Conservation (phyloP, 495 filamentous ascomycete genomes). For the Sporormia fimetaria region DNA sequence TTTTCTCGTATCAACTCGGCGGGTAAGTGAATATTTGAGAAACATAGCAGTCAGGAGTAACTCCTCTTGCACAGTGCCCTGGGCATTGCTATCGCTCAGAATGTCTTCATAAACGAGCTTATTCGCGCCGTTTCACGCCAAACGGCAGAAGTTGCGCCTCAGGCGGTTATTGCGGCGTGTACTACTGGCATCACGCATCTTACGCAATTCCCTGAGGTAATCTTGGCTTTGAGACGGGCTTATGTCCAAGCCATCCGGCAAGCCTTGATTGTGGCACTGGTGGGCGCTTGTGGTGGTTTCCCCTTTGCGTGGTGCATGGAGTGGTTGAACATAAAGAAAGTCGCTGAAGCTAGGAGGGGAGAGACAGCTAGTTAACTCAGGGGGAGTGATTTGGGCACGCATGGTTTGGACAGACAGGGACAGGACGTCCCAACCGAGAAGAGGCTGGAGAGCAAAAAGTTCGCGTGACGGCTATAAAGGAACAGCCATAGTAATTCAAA, state of each 20-base stretch:
- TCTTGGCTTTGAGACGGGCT: not conserved
- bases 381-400: too few relatives aligned
- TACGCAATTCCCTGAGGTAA: not conserved
- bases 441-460: too few relatives aligned
- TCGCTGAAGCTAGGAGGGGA: too few relatives aligned
- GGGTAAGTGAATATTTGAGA: too few relatives aligned
- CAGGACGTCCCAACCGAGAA: too few relatives aligned
- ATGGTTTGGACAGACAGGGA: too few relatives aligned
- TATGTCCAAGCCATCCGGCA: not conserved
- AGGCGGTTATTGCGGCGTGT: not conserved
- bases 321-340: slow-evolving; percentile 10
- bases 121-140: not conserved
- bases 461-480: too few relatives aligned
- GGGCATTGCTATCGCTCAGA: slow-evolving; percentile 6
- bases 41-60: too few relatives aligned
- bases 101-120: slow-evolving; percentile 3
- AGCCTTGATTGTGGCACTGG: slow-evolving; percentile 1
- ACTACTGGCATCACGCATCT: not conserved
- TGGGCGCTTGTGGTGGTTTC: slow-evolving; percentile 1
- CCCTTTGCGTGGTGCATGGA: slow-evolving; percentile 5
- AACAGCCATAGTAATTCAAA: too few relatives aligned
- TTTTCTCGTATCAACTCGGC: slow-evolving; percentile 6
- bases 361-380: too few relatives aligned
- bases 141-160: not conserved
- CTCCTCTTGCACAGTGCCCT: too few relatives aligned